Evolutionary conservation across 2,329 filamentous ascomycete genomes (phyloP).

Genomic region (Diaporthe vaccinii): DNA sequence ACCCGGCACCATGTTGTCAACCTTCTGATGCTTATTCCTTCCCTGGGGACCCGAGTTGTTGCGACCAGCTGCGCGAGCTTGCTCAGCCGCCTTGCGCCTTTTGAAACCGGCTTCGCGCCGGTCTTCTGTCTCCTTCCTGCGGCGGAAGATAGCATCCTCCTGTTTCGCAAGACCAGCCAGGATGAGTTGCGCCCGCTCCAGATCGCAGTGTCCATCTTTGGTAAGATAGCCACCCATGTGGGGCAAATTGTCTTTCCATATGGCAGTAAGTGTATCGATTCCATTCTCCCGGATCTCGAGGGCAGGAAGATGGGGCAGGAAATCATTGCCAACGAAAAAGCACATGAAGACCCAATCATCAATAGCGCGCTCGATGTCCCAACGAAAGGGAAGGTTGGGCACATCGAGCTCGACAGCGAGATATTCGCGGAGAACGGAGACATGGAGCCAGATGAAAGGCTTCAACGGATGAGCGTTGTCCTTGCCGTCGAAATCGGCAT

Average conservation of each 20-base stretch:
- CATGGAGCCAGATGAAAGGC: constrained; percentile 98
- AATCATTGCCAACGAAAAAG: constrained; percentile 99
- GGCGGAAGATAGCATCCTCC: constrained; percentile 92
- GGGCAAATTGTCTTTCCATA: constrained; percentile 94
- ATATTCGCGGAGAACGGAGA: constrained; percentile 92
- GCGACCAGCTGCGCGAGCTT: constrained; percentile 52
- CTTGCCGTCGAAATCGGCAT: constrained; percentile 86
- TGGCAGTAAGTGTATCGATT: constrained; percentile 95
- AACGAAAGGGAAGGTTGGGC: constrained; percentile 85
- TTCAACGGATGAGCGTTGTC: constrained; percentile 79
- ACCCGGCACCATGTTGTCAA: constrained; percentile 40
- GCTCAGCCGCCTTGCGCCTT: constrained; percentile 80
- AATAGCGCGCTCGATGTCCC: constrained; percentile 92
- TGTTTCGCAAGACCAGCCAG: constrained; percentile 89
- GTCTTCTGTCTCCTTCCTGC: constrained; percentile 88
- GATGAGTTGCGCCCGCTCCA: constrained; percentile 89
- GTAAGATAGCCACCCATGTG: constrained; percentile 96
- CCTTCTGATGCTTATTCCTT: constrained; percentile 41
- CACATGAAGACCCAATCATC: constrained; percentile 99
- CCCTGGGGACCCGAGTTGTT: constrained; percentile 50
- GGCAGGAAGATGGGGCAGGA: constrained; percentile 96
- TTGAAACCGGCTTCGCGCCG: constrained; percentile 84
- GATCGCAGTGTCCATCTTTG: constrained; percentile 92
- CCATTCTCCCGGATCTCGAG: constrained; percentile 97
- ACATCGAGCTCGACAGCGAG: constrained; percentile 90